Percentiles rank a stretch among this genome's conserved stretches.
Evolutionary conservation across 2,329 filamentous ascomycete species (phyloP).

Genomic region (Ceratocystis variospora): DNA sequence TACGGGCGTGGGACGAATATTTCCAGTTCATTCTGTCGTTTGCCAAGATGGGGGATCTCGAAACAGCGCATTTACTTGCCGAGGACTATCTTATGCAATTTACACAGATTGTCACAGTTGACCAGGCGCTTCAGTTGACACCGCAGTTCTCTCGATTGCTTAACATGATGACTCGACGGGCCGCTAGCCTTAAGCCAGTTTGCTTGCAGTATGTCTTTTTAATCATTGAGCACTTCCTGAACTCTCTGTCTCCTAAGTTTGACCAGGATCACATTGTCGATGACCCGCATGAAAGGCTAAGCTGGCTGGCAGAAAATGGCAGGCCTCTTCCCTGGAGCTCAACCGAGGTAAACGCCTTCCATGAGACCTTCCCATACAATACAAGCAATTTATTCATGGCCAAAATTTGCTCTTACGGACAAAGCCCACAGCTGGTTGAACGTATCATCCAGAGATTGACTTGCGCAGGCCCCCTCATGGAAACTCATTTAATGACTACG

Average conservation of each 20-base stretch:
- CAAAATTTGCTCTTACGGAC: slow-evolving; percentile 50
- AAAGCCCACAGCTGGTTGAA: slow-evolving; percentile 38
- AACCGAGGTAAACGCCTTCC: slow-evolving; percentile 34
- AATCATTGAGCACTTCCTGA: slow-evolving; percentile 30
- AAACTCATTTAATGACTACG: slow-evolving; percentile 38
- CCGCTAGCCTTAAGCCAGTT: slow-evolving; percentile 22
- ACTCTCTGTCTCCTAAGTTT: slow-evolving; percentile 30
- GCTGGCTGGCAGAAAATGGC: slow-evolving; percentile 24
- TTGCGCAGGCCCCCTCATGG: slow-evolving; percentile 37
- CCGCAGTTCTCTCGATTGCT: slow-evolving; percentile 43
- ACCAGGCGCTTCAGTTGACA: slow-evolving; percentile 37
- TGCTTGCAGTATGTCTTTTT: not conserved
- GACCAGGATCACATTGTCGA: slow-evolving; percentile 29
- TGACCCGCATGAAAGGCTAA: slow-evolving; percentile 29
- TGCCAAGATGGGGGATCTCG: slow-evolving; percentile 44
- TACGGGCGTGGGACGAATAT: slow-evolving; percentile 62
- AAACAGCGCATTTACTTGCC: slow-evolving; percentile 46
- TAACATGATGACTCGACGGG: slow-evolving; percentile 37
- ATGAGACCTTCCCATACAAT: slow-evolving; percentile 29
- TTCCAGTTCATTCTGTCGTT: slow-evolving; percentile 60
- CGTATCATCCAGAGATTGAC: slow-evolving; percentile 46
- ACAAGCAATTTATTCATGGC: slow-evolving; percentile 44
- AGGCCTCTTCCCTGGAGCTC: slow-evolving; percentile 32
- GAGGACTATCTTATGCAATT: slow-evolving; percentile 46
- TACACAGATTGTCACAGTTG: slow-evolving; percentile 48